Percentiles rank a stretch among this genome's conserved stretches.
Conservation (phyloP, 2,329 filamentous ascomycete species). For the Aureobasidium sp. region DNA sequence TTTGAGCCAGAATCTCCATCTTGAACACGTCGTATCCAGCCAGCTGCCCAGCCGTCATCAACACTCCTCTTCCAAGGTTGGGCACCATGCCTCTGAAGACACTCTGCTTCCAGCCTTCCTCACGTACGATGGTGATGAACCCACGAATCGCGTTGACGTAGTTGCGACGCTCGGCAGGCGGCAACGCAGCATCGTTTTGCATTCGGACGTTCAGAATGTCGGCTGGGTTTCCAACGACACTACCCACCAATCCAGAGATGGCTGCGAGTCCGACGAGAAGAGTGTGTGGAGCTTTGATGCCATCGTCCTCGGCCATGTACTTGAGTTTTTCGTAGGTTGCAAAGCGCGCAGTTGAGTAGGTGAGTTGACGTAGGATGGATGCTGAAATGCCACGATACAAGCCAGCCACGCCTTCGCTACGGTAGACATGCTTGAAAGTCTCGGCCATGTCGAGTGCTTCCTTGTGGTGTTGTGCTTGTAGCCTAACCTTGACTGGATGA, state of each 20-base stretch:
- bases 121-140: constrained; percentile 73
- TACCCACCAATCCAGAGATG: constrained; percentile 77
- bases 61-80: constrained; percentile 70
- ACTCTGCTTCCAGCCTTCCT: constrained; percentile 62
- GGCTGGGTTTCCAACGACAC: constrained; percentile 84
- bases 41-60: constrained; percentile 80
- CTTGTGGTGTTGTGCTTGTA: constrained; percentile 74
- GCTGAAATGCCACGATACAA: constrained; percentile 80
- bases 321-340: constrained; percentile 95
- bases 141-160: constrained; percentile 87
- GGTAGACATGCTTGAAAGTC: constrained; percentile 76
- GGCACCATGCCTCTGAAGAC: constrained; percentile 82
- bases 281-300: constrained; percentile 55
- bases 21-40: constrained; percentile 83
- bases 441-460: constrained; percentile 68
- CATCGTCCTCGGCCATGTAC: constrained; percentile 48
- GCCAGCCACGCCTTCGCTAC: constrained; percentile 65
- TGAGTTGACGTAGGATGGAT: constrained; percentile 80
- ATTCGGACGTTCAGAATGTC: constrained; percentile 97
- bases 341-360: constrained; percentile 94
- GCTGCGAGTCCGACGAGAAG: constrained; percentile 77
- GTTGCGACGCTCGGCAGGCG: constrained; percentile 64
- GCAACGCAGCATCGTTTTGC: constrained; percentile 84
- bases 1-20: constrained; percentile 55
- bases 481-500: constrained; percentile 55